These are phyloP conservation scores for Diutina mesorugosa DNA, from an alignment of 1,139 yeast species.

Conservation along the genomic window DNA sequence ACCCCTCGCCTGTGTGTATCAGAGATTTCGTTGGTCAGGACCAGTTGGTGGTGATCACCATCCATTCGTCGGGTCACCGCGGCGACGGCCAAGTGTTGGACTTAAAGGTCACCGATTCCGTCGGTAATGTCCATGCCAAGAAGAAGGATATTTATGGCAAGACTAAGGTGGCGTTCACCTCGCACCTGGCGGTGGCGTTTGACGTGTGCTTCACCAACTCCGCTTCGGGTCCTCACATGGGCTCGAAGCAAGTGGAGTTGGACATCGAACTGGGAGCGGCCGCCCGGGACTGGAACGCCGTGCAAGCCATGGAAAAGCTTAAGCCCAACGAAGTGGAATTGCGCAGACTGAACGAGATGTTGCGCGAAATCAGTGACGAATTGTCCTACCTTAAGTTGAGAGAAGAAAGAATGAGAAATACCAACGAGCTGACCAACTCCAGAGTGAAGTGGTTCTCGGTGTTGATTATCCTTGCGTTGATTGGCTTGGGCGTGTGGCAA, in stretches of 20 bases:
- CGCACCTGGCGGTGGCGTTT: constrained; percentile 71
- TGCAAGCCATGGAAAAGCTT: constrained; percentile 85
- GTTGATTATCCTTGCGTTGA: constrained; percentile 50
- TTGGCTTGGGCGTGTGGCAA: constrained; percentile 86
- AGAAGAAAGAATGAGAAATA: constrained; percentile 88
- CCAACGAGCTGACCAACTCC: constrained; percentile 86
- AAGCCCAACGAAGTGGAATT: constrained; percentile 87
- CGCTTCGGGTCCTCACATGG: constrained; percentile 17
- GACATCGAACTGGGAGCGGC: constrained; percentile 94
- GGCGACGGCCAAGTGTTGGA: constrained; percentile 82
- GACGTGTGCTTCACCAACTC: constrained; percentile 83
- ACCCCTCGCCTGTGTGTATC: constrained; percentile 46
- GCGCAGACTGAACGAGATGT: constrained; percentile 71
- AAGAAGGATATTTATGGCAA: constrained; percentile 56
- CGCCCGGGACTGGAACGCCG: constrained; percentile 95
- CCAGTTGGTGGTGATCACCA: constrained; percentile 74
- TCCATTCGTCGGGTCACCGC: constrained; percentile 54
- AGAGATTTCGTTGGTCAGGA: constrained; percentile 82
- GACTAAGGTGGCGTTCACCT: constrained; percentile 66
- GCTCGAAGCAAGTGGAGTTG: constrained; percentile 59
- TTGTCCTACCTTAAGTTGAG: constrained; percentile 73
- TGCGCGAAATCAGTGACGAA: constrained; percentile 68
- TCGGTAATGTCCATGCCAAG: constrained; percentile 60
- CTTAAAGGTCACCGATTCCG: constrained; percentile 47
- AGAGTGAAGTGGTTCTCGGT: constrained; percentile 80